Evolutionary conservation across 805 yeast genomes (phyloP), one percentile per base, ranked within the genome.

Genomic region (Saccharomycopsis sp.): DNA sequence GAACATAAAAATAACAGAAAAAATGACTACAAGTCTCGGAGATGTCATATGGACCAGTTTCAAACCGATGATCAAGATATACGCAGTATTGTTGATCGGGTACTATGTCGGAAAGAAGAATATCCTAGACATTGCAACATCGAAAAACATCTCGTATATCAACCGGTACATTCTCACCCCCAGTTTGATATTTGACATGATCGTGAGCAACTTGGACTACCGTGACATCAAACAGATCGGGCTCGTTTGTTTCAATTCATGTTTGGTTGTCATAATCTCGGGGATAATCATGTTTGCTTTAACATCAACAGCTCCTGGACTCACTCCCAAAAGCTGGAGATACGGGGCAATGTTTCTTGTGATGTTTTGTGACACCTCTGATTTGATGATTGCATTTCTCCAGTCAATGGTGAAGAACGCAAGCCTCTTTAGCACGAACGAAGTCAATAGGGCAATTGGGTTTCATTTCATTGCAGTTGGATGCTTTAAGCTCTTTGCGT

Each of bases 21-120:
- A 44, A 44, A 44, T 44, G 48, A 12, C 18, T 44, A 44, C 21
- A n/a, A 16, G 7, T 18, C 21, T 44, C 18, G 48, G 48, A 12
- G 48, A 18, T 66, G 16, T 55, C 7, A 34, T 61, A 15, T 61
- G 60, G 60, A 51, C 58, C 8, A 52, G 57, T 0, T 84, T 87
- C 58, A 89, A 89, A 73, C 96, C 97, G 18, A 84, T 90, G 59
- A 77, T 89, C 70, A 90, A 90, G 69, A 86, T 89, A 62, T 86
- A 89, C 65, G 71, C 86, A 63, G 83, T 87, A 65, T 77, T 87
- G 1, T 81, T 77, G 2, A 70, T 83, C 15, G 97, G 97, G 7
- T 86, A 75, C 62, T 69, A 74, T 51, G 71, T 89, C 5, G 89
- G 92, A 1, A 80, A 75, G 60, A 76, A 71, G 63, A 84, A 87